Evolutionary conservation across 202 grass and related monocot genomes (phyloP), one percentile per base, ranked within the genome.

Genomic region (Musa balbisiana): DNA sequence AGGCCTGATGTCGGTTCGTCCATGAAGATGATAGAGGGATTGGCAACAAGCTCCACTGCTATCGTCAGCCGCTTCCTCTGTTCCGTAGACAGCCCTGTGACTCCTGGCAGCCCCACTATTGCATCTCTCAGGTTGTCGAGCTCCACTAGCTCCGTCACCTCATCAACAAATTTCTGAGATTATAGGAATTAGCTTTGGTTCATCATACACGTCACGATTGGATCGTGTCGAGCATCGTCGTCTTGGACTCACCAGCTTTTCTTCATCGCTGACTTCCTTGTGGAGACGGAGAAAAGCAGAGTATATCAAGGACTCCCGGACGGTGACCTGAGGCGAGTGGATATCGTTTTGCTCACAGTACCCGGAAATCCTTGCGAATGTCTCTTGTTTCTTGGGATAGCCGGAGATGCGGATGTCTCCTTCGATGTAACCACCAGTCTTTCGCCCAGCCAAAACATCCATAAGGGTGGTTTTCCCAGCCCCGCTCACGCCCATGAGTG

Each of bases 331-430:
- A 83, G 95, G 95, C 49, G 95, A 98, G 80, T 98, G 95, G 65
- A 98, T 98, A 85, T 98, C 95, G 84, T 94, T 98, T 81, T 99
- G 95, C 25, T 99, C 95, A 80, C 95, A 95, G 77, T 99, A 99
- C 21, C 95, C 95, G 72, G 95, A 99, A 80, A 99, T 94, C 74
- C 95, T 86, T 84, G 95, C 95, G 76, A 99, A 99, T 50, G 95
- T 99, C 67, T 80, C 87, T 84, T 99, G 95, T 25, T 99, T 89
- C 83, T 99, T 99, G 0, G 91, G 91, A 76, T 85, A 95, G 62
- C 95, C 95, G 1, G 91, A 84, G 77, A 99, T 99, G 83, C 79
- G 85, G 59, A 90, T 95, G 75, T 99, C 95, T 75, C 95, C 95
- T 85, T 99, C 95, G 49, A 99, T 99, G 80, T 99, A 99, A 64